phyloP scores from a whole-genome alignment of 345 rosid genomes.

The Conringia planisiliqua region DNA sequence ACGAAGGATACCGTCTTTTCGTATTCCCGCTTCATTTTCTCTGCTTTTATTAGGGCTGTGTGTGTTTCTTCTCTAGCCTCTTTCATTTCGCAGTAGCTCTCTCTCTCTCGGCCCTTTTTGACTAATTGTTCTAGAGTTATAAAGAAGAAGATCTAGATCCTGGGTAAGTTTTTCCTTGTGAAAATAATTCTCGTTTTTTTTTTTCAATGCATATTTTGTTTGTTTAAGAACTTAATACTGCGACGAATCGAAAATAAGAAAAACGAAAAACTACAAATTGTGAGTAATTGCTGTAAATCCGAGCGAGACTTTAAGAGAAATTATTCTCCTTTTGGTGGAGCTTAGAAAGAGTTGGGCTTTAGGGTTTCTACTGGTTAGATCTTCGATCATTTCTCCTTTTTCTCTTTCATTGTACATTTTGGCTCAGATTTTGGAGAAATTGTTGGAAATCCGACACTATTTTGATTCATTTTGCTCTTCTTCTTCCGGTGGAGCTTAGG shows the following conservation, averaged over 20 bases:
- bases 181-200: not conserved
- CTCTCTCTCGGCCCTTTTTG: not conserved
- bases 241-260: too few relatives aligned
- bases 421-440: not conserved
- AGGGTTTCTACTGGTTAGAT: not conserved
- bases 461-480: not conserved
- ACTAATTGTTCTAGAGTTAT: not conserved
- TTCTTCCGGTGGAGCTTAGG: not conserved
- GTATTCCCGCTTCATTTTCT: slow-evolving; percentile 25
- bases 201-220: not conserved
- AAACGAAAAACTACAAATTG: too few relatives aligned
- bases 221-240: not conserved
- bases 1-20: not conserved
- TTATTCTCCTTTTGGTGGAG: not conserved
- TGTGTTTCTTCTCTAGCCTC: not conserved
- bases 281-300: not conserved
- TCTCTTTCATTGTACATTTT: not conserved
- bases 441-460: not conserved
- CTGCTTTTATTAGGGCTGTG: not conserved
- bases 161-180: not conserved
- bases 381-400: not conserved
- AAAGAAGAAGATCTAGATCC: not conserved
- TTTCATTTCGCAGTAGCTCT: not conserved
- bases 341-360: not conserved
- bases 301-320: not conserved